Evolutionary conservation across 352 stramenopile genomes (phyloP), one percentile per base, ranked within the genome.

Genomic region (Globisporangium apiculatum): DNA sequence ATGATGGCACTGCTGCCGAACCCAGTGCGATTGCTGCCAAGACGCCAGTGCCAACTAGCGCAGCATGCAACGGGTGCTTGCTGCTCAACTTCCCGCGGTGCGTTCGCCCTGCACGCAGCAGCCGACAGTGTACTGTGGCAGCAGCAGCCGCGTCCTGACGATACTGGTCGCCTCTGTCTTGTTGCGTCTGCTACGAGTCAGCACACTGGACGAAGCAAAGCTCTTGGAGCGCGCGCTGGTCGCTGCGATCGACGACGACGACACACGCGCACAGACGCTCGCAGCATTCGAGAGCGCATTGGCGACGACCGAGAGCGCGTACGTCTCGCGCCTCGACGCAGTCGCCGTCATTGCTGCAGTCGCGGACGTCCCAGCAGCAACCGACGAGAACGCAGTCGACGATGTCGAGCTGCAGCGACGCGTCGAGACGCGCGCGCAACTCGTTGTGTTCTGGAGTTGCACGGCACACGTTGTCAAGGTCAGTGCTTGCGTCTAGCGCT

Each of bases 61-160:
- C 9, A 48, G 14, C 11, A 41, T 24, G 18, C 45, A 52, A 51
- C 14, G 43, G 72, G 6, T 81, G 70, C 48, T 60, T 86, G 10
- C 57, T 88, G 1, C 76, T 79, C 60, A 85, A 88, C 55, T 88
- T 84, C 42, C 78, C 78, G 47, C 60, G 75, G 74, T 84, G 48
- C 48, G 53, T 9, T n/a, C 3, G 40, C 14, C 31, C 2, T 48
- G n/a, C 1, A n/a, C 41, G 0, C 0, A 15, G 24, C 18, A 43
- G 12, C 7, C 14, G 12, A 17, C 18, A 24, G 18, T 24, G 1
- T 24, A 12, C 8, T 3, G 10, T 51, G 17, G 0, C 5, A 42
- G 38, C 42, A 14, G 18, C 18, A 24, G 18, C 18, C 18, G 18
- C 18, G 18, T 24, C 18, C 18, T 24, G 18, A 24, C 18, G 18